These are phyloP conservation scores for Apiospora phragmitis DNA, from an alignment of 2,329 filamentous ascomycete species.

Conservation along the genomic window DNA sequence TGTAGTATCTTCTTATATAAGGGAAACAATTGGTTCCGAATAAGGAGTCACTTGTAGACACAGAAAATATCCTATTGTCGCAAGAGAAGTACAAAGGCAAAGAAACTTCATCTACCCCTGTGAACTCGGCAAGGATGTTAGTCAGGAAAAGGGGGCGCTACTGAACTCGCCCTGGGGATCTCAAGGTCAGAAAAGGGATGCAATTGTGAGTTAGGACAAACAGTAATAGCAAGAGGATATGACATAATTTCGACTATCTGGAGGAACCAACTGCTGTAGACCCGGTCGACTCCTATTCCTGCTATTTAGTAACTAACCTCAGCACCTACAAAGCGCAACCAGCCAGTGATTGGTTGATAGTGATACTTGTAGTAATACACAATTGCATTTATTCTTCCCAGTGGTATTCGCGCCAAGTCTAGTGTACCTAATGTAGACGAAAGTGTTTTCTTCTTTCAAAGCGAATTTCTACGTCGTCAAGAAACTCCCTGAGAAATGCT, in stretches of 20 bases:
- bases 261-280: not conserved
- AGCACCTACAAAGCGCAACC: not conserved
- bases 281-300: not conserved
- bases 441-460: not conserved
- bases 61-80: too few species aligned
- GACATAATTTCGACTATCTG: not conserved
- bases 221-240: not conserved
- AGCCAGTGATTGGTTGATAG: not conserved
- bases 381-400: not conserved
- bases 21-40: too few species aligned
- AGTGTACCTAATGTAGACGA: not conserved
- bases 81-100: too few species aligned
- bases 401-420: not conserved
- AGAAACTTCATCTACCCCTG: too few species aligned
- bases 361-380: not conserved
- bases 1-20: too few species aligned
- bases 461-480: not conserved
- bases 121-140: too few species aligned
- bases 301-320: not conserved
- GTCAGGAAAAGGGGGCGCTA: too few species aligned
- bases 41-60: too few species aligned
- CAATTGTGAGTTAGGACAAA: not conserved
- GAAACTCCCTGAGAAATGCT: constrained; percentile 4
- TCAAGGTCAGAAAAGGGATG: not conserved
- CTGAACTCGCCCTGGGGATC: not conserved